These are phyloP conservation scores for Nicotiana rustica DNA, from an alignment of 305 asterid genomes.

Conservation along the genomic window DNA sequence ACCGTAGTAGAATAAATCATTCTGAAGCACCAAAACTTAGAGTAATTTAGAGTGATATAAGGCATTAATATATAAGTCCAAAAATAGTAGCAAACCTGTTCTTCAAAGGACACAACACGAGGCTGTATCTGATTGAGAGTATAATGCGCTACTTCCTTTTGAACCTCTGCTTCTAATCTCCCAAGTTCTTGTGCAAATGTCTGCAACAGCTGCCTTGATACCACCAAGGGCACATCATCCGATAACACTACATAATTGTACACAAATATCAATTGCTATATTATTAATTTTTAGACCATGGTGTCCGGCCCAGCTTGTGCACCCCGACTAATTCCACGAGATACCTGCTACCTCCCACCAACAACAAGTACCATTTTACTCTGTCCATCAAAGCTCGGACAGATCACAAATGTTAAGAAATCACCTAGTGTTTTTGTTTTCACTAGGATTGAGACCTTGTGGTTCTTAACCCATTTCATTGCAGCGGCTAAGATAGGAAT, in stretches of 20 bases:
- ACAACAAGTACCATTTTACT: too few species aligned
- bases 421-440: too few species aligned
- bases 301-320: too few species aligned
- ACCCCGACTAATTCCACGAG: too few species aligned
- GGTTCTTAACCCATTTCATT: too few species aligned
- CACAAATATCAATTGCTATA: neutral
- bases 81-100: conserved; percentile 60
- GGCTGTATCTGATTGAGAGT: conserved; percentile 95
- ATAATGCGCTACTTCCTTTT: conserved; percentile 91
- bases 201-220: conserved; percentile 93
- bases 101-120: conserved; percentile 93
- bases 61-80: neutral
- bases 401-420: too few species aligned
- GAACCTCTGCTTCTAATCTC: conserved; percentile 79
- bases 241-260: conserved; percentile 67
- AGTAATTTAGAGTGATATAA: conserved; percentile 23
- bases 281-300: too few species aligned
- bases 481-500: too few species aligned
- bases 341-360: too few species aligned
- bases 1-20: neutral
- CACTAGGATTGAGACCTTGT: too few species aligned
- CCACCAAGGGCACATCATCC: conserved; percentile 94
- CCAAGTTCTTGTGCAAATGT: conserved; percentile 94
- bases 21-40: conserved; percentile 26
- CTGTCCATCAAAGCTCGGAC: too few species aligned